Evolutionary conservation across 805 yeast species (phyloP), one percentile per base, ranked within the genome.

Genomic region (Priceomyces carsonii): DNA sequence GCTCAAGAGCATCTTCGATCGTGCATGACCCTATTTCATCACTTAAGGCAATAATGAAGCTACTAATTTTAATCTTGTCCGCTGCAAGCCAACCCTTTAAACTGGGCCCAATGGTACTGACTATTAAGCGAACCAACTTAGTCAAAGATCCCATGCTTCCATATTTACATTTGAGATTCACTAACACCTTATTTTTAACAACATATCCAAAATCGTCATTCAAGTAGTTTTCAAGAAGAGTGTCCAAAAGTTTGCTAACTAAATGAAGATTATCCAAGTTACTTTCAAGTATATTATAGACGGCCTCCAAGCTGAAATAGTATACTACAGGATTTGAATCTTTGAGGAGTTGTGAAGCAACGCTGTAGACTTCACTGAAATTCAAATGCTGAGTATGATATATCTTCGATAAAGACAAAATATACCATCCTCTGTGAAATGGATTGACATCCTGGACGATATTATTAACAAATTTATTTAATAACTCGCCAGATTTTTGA

Each of bases 251-350:
- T 12, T 65, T 65, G 2, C 74, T 55, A 1, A 81, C 68, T 9
- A 71, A 60, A 5, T 53, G 42, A 2, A 64, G 48, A 36, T 71
- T 75, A 16, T 76, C 69, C 7, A 75, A 42, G 32, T 81, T 79
- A 21, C 73, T 76, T 24, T 77, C 79, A 19, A 89, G 63, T 8
- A 85, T 55, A 1, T 73, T 60, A 2, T 75, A 58, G 27, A 84
- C 53, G 0, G 93, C 75, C 30, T 73, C 74, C 46, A 89, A 55
- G 1, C 91, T 71, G 71, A 89, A 82, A 36, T 77, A 72, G 53
- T 86, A 90, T 12, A 93, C 89, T 1, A 77, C 63, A 0, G 96
- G 96, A 53, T 90, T 91, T 0, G 96, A 90, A 57, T 91, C 98
- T 14, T 63, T 63, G 3, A 81, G 56, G 18, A 91, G 66, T 10